A percentile compares a stretch with the other conserved stretches of the same genome.
Conservation (phyloP, 108 stramenopile genomes). For the Skeletonema tropicum region DNA sequence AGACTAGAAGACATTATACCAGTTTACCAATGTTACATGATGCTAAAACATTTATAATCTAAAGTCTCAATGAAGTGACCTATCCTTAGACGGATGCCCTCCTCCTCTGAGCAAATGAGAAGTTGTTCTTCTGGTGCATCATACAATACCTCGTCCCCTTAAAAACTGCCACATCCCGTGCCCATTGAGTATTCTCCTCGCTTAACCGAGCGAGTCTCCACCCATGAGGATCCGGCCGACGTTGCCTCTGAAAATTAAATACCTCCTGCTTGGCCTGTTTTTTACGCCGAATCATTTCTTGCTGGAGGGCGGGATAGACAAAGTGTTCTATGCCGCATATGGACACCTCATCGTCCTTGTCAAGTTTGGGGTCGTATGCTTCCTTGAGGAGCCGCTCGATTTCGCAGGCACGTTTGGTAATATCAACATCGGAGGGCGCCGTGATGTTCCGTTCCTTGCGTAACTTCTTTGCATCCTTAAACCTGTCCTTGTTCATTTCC, state of each 20-base stretch:
- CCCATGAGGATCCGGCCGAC: constrained; percentile 41
- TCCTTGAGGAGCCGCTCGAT: constrained; percentile 1
- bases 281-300: constrained; percentile 47
- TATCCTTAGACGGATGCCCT: no score
- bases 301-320: constrained; percentile 40
- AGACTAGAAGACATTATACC: no score
- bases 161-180: constrained; percentile 39
- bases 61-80: no score
- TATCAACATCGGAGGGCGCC: constrained; percentile 12
- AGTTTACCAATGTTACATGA: no score
- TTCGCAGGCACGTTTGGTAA: background rate
- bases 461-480: constrained; percentile 30
- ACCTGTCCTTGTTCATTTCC: constrained; percentile 29
- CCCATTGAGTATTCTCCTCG: constrained; percentile 32
- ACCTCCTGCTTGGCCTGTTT: constrained; percentile 38
- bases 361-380: constrained; percentile 23
- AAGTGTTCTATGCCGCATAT: constrained; percentile 50
- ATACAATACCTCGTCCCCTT: constrained; percentile 36
- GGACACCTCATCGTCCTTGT: constrained; percentile 16
- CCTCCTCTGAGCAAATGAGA: no score
- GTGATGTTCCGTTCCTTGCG: background rate
- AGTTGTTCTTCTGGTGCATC: background rate
- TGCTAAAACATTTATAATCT: no score
- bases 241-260: constrained; percentile 13
- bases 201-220: constrained; percentile 32